Evolutionary conservation across 805 yeast genomes (phyloP), one percentile per base, ranked within the genome.

Genomic region (Priceomyces carsonii): DNA sequence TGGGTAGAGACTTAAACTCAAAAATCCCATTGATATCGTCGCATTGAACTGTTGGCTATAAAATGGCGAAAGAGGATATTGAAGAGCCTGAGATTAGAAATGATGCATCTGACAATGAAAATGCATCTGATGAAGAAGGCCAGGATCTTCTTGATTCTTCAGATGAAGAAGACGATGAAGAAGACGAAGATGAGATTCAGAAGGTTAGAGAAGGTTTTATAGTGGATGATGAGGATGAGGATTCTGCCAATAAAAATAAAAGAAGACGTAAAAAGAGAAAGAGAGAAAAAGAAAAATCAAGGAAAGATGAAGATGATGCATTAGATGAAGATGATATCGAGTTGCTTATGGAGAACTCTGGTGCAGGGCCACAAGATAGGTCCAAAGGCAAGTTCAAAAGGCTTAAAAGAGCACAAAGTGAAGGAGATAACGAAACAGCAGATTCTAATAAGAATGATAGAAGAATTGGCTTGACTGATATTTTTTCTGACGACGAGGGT

Each of bases 251-350:
- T 20, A 36, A 53, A 35, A 47, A 58, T 42, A 54, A 56, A 50
- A 63, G 64, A 45, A 56, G 58, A 36, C 48, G 61, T 58, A 61
- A 66, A 57, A 63, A 67, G 61, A 57, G 70, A 54, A 57, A 67
- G 54, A 57, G 71, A 59, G 45, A 47, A 27, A 36, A 36, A 16
- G 51, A 41, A 22, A 43, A 34, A 23, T 43, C 47, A 19, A 43
- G 44, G 17, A 70, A 69, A 6, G 77, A 72, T 26, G 43, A 44
- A 18, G 84, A 75, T 44, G 89, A 80, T 45, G 84, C 79, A 33
- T 71, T 93, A 34, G 97, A 93, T 53, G 96, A 91, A 59, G 99
- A 93, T 63, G 99, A 93, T 60, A 73, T 93, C 50, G 98, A 91
- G 47, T 74, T 93, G 29, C 71, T 93, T 38, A 75, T 89, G 77